Percentiles rank a stretch among this genome's conserved stretches.
These are phyloP conservation scores for Adansonia madagascariensis DNA, from an alignment of 441 rosid genomes.

Conservation along the genomic window DNA sequence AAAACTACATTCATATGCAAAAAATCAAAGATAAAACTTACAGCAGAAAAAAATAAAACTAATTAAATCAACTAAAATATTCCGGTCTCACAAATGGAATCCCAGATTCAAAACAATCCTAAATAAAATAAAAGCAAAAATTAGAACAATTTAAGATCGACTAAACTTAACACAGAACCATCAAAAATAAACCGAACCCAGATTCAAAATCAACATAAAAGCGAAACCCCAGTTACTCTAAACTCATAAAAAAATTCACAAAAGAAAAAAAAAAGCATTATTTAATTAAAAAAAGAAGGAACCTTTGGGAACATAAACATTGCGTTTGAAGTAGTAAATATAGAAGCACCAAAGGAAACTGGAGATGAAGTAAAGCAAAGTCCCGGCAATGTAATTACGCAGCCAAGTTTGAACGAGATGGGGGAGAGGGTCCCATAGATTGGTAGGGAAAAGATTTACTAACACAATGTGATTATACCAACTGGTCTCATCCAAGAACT, in stretches of 20 bases:
- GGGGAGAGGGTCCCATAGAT: constrained; percentile 63
- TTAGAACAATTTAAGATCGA: background rate
- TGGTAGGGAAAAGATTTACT: constrained; percentile 53
- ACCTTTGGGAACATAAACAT: constrained; percentile 82
- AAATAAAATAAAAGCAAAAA: background rate
- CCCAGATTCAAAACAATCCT: constrained; percentile 11
- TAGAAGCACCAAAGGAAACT: constrained; percentile 89
- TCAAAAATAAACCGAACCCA: background rate
- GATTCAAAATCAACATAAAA: constrained; percentile 10
- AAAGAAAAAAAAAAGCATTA: background rate
- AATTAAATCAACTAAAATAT: background rate
- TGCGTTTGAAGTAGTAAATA: constrained; percentile 76
- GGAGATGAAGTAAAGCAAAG: constrained; percentile 69
- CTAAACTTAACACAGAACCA: background rate
- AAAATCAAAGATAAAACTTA: background rate
- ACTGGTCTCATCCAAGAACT: constrained; percentile 59
- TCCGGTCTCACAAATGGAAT: background rate
- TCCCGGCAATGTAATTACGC: constrained; percentile 80
- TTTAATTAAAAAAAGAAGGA: background rate
- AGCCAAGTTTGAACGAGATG: constrained; percentile 84
- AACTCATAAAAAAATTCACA: background rate
- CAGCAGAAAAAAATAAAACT: background rate
- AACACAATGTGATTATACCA: constrained; percentile 74
- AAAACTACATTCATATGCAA: background rate
- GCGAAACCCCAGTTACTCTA: constrained; percentile 4